Evolutionary conservation across 192 early-diverging fungal species (phyloP), one percentile per base, ranked within the genome.

Genomic region (Geranomyces michiganensis): DNA sequence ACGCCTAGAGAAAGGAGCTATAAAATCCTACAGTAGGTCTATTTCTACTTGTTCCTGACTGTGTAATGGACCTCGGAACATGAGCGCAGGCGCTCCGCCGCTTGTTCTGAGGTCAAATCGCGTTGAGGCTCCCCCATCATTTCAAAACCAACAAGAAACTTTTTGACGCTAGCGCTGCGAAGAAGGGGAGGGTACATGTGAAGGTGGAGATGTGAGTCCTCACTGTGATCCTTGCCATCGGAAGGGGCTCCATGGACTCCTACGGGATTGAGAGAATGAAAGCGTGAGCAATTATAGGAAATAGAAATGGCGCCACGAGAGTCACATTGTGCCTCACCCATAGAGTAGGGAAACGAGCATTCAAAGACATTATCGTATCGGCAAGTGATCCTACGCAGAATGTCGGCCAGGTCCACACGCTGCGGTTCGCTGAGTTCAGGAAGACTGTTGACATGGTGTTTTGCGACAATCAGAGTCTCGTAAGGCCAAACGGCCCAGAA

Each of bases 401-500:
- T 88, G 61, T 90, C 88, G 1, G 95, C 94, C 30, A 96, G 76
- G 65, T 92, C 89, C 19, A 68, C 27, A 62, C 81, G 76, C 74
- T 94, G 87, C 36, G 53, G 8, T 15, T 64, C 73, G 17, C 22
- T 55, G 27, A 81, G 67, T 14, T 68, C 24, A 14, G 46, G 43
- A 17, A 96, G 68, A 45, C 77, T 77, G 0, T 80, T 55, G 0
- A 89, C 32, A 76, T 96, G 94, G 0, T 55, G 0, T 71, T 90
- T 92, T 44, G 89, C 70, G 7, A 96, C 74, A 13, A 99, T 82
- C 83, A 99, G 83, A 64, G 92, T 93, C 73, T 99, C 96, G 67
- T 92, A 97, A 4, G 96, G 96, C 96, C 96, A 99, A 12, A 91
- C 83, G 0, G 94, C 95, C 96, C 96, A 99, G 81, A 94, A 99